A percentile compares a stretch with the other conserved stretches of the same genome.
Conservation (phyloP, 2,329 filamentous ascomycete genomes). For the Colletotrichum horii region DNA sequence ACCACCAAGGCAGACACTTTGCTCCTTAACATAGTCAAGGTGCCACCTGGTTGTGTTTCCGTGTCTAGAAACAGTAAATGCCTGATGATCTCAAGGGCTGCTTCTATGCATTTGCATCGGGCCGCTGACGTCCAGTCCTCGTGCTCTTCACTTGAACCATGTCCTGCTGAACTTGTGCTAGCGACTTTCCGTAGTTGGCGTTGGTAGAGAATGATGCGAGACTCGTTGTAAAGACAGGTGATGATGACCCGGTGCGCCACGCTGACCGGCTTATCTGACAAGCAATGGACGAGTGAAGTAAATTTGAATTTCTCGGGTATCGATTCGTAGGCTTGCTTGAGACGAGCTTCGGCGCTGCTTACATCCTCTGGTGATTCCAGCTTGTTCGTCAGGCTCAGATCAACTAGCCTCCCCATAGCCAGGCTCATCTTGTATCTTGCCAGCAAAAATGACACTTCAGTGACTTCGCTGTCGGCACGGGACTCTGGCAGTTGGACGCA, state of each 20-base stretch:
- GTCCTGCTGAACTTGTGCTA: accelerated
- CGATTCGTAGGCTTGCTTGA: neutral
- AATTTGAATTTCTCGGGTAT: neutral
- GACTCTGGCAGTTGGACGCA: accelerated
- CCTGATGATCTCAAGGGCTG: accelerated
- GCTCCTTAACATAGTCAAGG: accelerated
- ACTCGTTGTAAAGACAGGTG: neutral
- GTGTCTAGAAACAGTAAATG: accelerated
- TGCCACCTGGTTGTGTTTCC: neutral
- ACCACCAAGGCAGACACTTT: accelerated
- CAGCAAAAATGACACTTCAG: neutral
- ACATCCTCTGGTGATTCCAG: no score
- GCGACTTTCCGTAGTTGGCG: no score
- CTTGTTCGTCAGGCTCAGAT: accelerated
- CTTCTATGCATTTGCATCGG: accelerated
- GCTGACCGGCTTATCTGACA: neutral
- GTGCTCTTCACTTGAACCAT: no score
- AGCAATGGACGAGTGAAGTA: neutral
- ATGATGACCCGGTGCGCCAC: neutral
- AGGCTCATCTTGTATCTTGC: neutral
- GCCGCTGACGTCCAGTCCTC: accelerated
- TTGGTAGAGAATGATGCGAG: accelerated
- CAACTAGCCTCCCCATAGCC: neutral
- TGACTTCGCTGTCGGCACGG: accelerated
- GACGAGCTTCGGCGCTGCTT: no score